Base-by-base conservation (phyloP, 768 basidiomycete species). In the Floccularia luteovirens region DNA sequence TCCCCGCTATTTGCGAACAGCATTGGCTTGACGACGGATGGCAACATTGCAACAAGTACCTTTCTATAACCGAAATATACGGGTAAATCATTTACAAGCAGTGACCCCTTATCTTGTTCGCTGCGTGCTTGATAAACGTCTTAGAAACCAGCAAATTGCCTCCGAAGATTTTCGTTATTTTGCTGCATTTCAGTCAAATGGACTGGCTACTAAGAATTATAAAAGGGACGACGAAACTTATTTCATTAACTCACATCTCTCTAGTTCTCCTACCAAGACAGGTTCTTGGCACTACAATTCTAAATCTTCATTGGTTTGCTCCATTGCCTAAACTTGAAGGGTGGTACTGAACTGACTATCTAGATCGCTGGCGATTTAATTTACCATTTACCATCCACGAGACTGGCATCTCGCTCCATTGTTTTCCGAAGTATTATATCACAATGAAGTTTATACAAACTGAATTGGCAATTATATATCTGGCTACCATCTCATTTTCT, bases 271-370 rank as follows among this genome's bases (percentile, higher is more conserved):
- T 58, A 60, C 57, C 71, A 72, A 72, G 71, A 70, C 73, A 61
- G 73, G 70, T 66, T 73, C 69, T 72, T 71, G 68, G 62, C 55
- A 47, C n/a, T n/a, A n/a, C n/a, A 42, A 44, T 45, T 47, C 47
- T 52, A 53, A 41, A 51, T 38, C 45, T 48, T 53, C 46, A 50
- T 57, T 52, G 44, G 59, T 64, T 37, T 19, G 55, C 57, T 27
- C 11, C 37, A 40, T 30, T 21, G 27, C 23, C 33, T 35, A 27
- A 10, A 8, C 19, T 10, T 35, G 10, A 10, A 35, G 36, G 10
- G 10, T 30, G 10, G 27, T 10, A 14, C 27, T 30, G 10, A 30
- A 10, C 16, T 36, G 12, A 38, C 31, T 36, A 30, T 45, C 24
- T 42, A 59, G 56, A 45, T 61, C 52, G 53, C 57, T 47, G 57